phyloP scores from a whole-genome alignment of 2,329 filamentous ascomycete species.

The Talaromyces atroroseus region DNA sequence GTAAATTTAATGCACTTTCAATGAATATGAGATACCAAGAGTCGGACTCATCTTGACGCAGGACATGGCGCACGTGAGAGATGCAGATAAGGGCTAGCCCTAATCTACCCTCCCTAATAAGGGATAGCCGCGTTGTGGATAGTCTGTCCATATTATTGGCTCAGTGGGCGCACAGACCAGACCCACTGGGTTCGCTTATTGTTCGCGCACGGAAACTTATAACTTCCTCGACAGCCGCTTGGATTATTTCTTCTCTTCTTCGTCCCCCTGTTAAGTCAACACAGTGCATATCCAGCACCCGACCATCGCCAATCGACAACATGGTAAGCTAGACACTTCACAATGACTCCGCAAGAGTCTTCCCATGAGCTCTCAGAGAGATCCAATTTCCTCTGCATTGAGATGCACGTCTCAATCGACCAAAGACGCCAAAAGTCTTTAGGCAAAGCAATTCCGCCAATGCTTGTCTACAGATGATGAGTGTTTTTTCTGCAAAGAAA shows the following conservation, averaged over 20 bases:
- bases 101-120: neutral
- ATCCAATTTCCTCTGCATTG: slow-evolving; percentile 18
- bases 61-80: neutral
- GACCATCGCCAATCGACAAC: slow-evolving; percentile 47
- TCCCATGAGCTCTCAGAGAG: slow-evolving; percentile 34
- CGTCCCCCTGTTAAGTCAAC: slow-evolving; percentile 31
- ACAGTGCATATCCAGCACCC: slow-evolving; percentile 41
- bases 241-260: slow-evolving; percentile 19
- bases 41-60: too few relatives aligned
- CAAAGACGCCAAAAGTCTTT: slow-evolving; percentile 18
- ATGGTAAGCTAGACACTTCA: slow-evolving; percentile 58
- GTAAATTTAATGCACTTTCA: neutral
- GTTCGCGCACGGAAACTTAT: slow-evolving; percentile 14
- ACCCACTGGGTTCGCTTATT: slow-evolving; percentile 13
- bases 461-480: slow-evolving; percentile 20
- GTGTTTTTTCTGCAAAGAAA: neutral
- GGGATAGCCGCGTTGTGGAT: neutral
- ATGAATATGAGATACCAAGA: too few relatives aligned
- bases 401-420: slow-evolving; percentile 22
- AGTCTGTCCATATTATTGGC: neutral
- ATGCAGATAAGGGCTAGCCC: slow-evolving; percentile 10
- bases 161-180: neutral
- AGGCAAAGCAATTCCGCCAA: slow-evolving; percentile 36
- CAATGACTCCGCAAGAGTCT: slow-evolving; percentile 32
- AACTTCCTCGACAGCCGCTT: slow-evolving; percentile 3